A percentile compares a stretch with the other conserved stretches of the same genome.
phyloP scores from a whole-genome alignment of 768 basidiomycete species.

The Amanita rimosa region DNA sequence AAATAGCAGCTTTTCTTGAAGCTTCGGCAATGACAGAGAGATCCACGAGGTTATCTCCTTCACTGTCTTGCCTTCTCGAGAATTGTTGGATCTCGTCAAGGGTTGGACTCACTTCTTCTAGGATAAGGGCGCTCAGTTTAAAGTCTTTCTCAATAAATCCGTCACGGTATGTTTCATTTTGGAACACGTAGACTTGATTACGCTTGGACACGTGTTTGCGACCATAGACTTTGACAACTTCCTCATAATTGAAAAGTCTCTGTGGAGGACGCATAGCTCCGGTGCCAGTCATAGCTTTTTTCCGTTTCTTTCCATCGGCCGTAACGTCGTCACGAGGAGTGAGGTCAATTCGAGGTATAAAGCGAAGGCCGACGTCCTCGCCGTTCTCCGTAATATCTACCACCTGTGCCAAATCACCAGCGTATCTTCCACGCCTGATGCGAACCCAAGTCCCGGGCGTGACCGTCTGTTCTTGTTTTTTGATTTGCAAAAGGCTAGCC shows the following conservation, averaged over 20 bases:
- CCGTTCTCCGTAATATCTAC: slow-evolving; percentile 89
- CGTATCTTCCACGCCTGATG: slow-evolving; percentile 86
- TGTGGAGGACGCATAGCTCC: slow-evolving; percentile 77
- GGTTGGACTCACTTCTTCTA: slow-evolving; percentile 90
- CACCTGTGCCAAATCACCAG: slow-evolving; percentile 92
- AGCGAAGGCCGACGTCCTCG: slow-evolving; percentile 86
- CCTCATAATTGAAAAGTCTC: slow-evolving; percentile 89
- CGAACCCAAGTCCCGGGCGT: slow-evolving; percentile 91
- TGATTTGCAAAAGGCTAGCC: slow-evolving; percentile 92
- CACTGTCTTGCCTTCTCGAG: slow-evolving; percentile 62
- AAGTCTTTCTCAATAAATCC: slow-evolving; percentile 97
- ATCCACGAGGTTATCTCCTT: slow-evolving; percentile 66
- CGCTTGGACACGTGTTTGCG: slow-evolving; percentile 66
- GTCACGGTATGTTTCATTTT: slow-evolving; percentile 87
- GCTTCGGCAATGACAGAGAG: slow-evolving; percentile 89
- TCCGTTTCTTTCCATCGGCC: slow-evolving; percentile 64
- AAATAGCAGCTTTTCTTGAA: slow-evolving; percentile 81
- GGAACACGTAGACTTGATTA: slow-evolving; percentile 73
- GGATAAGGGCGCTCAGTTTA: slow-evolving; percentile 61
- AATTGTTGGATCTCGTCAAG: slow-evolving; percentile 95
- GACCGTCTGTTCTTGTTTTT: slow-evolving; percentile 83
- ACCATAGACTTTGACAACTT: slow-evolving; percentile 79
- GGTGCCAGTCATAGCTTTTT: slow-evolving; percentile 42
- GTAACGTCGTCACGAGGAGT: slow-evolving; percentile 74
- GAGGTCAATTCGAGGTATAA: slow-evolving; percentile 96